Percentiles rank a stretch among this genome's conserved stretches.
These are phyloP conservation scores for Apiospora saccharicola DNA, from an alignment of 2,329 filamentous ascomycete genomes.

Conservation along the genomic window DNA sequence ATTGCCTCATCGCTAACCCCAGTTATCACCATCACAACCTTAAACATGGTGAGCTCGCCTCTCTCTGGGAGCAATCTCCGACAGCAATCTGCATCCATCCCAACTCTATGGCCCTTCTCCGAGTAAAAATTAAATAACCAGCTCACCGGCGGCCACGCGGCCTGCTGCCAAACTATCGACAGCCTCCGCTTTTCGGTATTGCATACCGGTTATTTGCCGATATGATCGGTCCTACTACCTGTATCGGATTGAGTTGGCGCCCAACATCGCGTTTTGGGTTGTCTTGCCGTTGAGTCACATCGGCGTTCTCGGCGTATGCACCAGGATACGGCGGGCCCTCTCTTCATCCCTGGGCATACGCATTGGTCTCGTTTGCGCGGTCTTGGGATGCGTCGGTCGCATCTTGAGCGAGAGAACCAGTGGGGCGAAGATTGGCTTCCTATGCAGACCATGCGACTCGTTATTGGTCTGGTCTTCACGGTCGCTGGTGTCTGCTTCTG, in stretches of 20 bases:
- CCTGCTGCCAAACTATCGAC: not conserved
- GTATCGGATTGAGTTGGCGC: slow-evolving; percentile 61
- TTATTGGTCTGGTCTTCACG: slow-evolving; percentile 70
- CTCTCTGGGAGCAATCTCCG: not conserved
- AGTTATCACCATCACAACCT: no score
- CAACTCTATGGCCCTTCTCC: slow-evolving; percentile 3
- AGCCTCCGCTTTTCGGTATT: slow-evolving; percentile 28
- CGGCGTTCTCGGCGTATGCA: slow-evolving; percentile 49
- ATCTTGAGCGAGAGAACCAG: slow-evolving; percentile 61
- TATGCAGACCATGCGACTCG: slow-evolving; percentile 68
- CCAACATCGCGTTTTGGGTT: slow-evolving; percentile 59
- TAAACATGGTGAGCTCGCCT: not conserved
- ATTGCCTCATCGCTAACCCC: not conserved
- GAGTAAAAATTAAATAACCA: slow-evolving; percentile 26
- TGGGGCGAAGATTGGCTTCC: slow-evolving; percentile 57
- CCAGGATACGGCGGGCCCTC: slow-evolving; percentile 53
- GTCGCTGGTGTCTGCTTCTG: slow-evolving; percentile 71
- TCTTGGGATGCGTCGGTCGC: slow-evolving; percentile 66
- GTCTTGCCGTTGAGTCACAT: slow-evolving; percentile 58
- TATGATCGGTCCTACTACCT: slow-evolving; percentile 49
- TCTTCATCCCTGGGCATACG: slow-evolving; percentile 61
- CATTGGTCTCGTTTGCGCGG: slow-evolving; percentile 61
- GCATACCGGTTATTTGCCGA: slow-evolving; percentile 32
- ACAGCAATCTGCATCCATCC: not conserved
- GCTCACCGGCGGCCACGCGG: slow-evolving; percentile 20